phyloP scores from a whole-genome alignment of 2,329 filamentous ascomycete species.

The Penicillium sp. region DNA sequence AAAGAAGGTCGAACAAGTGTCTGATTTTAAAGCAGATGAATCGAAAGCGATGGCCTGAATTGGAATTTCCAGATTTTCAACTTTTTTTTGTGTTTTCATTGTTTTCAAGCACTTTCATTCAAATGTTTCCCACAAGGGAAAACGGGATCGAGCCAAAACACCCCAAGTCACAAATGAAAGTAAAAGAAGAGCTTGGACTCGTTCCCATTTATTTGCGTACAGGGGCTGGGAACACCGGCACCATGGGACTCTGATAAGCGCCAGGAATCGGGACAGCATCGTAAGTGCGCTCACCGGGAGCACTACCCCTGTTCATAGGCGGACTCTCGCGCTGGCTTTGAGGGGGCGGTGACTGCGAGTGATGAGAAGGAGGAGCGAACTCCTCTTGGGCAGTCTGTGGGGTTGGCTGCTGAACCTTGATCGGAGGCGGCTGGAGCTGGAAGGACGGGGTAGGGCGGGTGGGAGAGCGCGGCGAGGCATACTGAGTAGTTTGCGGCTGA shows the following conservation, averaged over 20 bases:
- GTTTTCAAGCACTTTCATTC: not conserved
- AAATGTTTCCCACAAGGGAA: not conserved
- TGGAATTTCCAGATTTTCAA: not conserved
- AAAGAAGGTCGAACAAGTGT: conserved; percentile 8
- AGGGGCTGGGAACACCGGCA: conserved; percentile 38
- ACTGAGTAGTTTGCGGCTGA: conserved; percentile 47
- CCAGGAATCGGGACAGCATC: conserved; percentile 84
- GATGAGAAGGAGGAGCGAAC: conserved; percentile 49
- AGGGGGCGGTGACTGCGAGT: conserved; percentile 22
- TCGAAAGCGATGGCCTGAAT: not conserved
- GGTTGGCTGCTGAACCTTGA: conserved; percentile 72
- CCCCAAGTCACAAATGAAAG: too few relatives aligned
- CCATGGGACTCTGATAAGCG: conserved; percentile 62
- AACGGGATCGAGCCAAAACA: not conserved
- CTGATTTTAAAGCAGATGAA: conserved; percentile 7
- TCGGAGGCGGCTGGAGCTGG: conserved; percentile 80
- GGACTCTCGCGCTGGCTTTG: conserved; percentile 26
- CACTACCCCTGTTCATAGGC: conserved; percentile 65
- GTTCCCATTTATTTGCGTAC: conserved; percentile 16
- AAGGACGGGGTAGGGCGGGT: conserved; percentile 63
- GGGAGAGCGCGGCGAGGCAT: conserved; percentile 62
- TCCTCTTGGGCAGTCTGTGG: conserved; percentile 64
- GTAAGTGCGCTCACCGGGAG: conserved; percentile 79
- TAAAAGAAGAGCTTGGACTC: not conserved
- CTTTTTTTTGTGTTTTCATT: conserved; percentile 5